Conservation (phyloP, 2,329 filamentous ascomycete genomes). For the Colletotrichum lentis region DNA sequence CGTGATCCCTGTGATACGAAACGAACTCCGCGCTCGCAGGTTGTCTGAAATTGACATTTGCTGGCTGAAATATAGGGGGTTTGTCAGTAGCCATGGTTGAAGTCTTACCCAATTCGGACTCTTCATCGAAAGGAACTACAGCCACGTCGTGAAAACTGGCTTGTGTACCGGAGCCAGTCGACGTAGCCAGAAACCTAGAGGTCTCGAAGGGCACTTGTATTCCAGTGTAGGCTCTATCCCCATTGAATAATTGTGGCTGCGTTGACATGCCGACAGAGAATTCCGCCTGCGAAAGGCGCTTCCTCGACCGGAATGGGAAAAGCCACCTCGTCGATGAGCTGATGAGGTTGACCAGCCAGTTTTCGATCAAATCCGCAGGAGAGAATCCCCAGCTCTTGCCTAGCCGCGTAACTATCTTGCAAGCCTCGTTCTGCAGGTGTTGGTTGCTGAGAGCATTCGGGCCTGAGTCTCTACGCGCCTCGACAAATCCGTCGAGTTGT, state of each 20-base stretch:
- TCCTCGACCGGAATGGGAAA: slow-evolving; percentile 8
- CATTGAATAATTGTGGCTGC: too few relatives aligned
- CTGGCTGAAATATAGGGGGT: not conserved
- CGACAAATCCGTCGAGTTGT: slow-evolving; percentile 29
- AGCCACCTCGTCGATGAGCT: slow-evolving; percentile 31
- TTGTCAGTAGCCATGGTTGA: not conserved
- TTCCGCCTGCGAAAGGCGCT: not conserved
- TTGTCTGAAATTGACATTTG: too few relatives aligned
- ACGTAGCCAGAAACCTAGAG: too few relatives aligned
- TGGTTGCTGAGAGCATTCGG: slow-evolving; percentile 20
- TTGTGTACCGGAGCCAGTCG: not conserved
- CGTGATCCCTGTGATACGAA: not conserved
- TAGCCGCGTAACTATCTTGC: slow-evolving; percentile 31
- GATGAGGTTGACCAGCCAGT: slow-evolving; percentile 31
- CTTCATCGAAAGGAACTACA: not conserved
- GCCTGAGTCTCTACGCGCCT: slow-evolving; percentile 2
- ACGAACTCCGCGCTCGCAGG: not conserved
- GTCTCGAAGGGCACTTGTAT: not conserved
- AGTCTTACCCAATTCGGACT: not conserved
- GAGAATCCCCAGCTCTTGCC: slow-evolving; percentile 27
- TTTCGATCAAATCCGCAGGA: slow-evolving; percentile 27
- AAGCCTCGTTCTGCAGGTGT: slow-evolving; percentile 39
- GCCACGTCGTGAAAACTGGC: not conserved
- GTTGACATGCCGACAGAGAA: not conserved
- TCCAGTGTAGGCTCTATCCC: not conserved